These are phyloP conservation scores for Thalia dealbata DNA, from an alignment of 176 grass and related monocot species.

Conservation along the genomic window DNA sequence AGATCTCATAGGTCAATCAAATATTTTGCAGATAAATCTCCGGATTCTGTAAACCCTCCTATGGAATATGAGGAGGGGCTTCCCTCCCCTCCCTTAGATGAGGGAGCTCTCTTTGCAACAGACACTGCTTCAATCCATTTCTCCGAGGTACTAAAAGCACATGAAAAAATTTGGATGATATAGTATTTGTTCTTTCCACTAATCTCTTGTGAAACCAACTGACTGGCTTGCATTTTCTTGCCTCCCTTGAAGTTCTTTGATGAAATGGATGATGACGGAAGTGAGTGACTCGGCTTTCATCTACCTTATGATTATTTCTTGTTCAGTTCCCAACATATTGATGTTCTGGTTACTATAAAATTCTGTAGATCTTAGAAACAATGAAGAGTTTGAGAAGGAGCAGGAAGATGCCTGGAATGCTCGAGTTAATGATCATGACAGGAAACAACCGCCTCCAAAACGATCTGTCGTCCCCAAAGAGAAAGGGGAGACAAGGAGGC, in stretches of 20 bases:
- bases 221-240: constrained; percentile 26
- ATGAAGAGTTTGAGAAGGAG: neutral
- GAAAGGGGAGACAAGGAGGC: neutral
- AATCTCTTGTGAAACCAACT: constrained; percentile 17
- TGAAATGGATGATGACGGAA: constrained; percentile 51
- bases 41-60: constrained; percentile 44
- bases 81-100: constrained; percentile 36
- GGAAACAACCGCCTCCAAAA: constrained; percentile 4
- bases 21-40: constrained; percentile 41
- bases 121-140: constrained; percentile 44
- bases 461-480: neutral
- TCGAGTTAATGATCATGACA: constrained; percentile 6
- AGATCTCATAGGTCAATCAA: neutral
- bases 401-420: neutral
- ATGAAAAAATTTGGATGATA: neutral
- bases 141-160: constrained; percentile 40
- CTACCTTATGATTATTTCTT: neutral
- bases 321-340: neutral
- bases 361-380: constrained; percentile 21
- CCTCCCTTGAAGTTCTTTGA: constrained; percentile 44
- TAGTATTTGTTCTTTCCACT: neutral
- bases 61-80: constrained; percentile 50
- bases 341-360: neutral
- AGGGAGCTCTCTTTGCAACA: constrained; percentile 38
- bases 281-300: constrained; percentile 27